A percentile compares a stretch with the other conserved stretches of the same genome.
phyloP scores from a whole-genome alignment of 768 basidiomycete species.

The Calocera viscosa region DNA sequence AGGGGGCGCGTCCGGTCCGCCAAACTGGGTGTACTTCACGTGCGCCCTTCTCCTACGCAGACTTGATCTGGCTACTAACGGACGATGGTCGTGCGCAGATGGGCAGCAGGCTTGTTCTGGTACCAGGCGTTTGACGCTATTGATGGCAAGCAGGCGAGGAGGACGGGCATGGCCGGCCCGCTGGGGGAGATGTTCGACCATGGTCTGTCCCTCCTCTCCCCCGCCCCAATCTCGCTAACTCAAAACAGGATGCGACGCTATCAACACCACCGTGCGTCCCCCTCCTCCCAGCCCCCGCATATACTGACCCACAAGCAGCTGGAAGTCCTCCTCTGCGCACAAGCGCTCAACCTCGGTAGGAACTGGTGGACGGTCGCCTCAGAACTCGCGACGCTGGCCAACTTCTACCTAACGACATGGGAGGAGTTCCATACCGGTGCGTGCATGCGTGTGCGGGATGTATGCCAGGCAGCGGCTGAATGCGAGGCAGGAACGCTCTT shows the following conservation, averaged over 20 bases:
- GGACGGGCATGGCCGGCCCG: slow-evolving; percentile 96
- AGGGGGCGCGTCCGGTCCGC: slow-evolving; percentile 48
- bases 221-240: not conserved
- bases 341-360: slow-evolving; percentile 80
- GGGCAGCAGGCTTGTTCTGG: slow-evolving; percentile 75
- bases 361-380: slow-evolving; percentile 96
- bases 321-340: slow-evolving; percentile 67
- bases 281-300: not conserved
- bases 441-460: slow-evolving; percentile 15
- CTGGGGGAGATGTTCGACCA: slow-evolving; percentile 98
- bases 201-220: slow-evolving; percentile 36
- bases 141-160: slow-evolving; percentile 88
- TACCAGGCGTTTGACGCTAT: slow-evolving; percentile 87
- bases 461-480: not conserved
- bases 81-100: slow-evolving; percentile 35
- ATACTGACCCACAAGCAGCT: slow-evolving; percentile 38
- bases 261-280: slow-evolving; percentile 74
- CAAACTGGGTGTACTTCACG: slow-evolving; percentile 87
- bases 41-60: slow-evolving; percentile 30
- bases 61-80: slow-evolving; percentile 5
- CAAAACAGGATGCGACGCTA: slow-evolving; percentile 64
- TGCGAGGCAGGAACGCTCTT: slow-evolving; percentile 56
- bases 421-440: slow-evolving; percentile 78
- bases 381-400: slow-evolving; percentile 60
- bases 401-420: slow-evolving; percentile 76